Evolutionary conservation across 306 rosid genomes (phyloP).

Genomic region (Cucurbita maxima): DNA sequence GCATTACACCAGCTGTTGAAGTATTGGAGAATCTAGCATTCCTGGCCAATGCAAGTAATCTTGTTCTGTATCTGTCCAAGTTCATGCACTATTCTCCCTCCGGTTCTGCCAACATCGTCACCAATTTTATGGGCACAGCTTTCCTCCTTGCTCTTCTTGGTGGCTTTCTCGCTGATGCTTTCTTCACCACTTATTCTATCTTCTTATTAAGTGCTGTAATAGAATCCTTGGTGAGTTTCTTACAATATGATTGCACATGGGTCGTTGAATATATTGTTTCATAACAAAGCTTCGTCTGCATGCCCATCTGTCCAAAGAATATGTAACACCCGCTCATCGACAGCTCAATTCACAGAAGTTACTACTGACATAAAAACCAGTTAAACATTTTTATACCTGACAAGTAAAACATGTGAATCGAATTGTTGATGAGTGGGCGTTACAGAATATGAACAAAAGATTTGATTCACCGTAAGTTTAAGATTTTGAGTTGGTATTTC

Average conservation of each 20-base stretch:
- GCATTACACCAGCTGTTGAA: constrained; percentile 39
- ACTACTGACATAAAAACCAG: too few species aligned
- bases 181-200: constrained; percentile 50
- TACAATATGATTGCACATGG: not conserved
- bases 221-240: constrained; percentile 46
- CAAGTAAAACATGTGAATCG: too few species aligned
- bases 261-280: not conserved
- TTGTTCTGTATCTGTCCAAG: constrained; percentile 53
- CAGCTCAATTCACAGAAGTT: too few species aligned
- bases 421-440: too few species aligned
- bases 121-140: constrained; percentile 85
- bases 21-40: constrained; percentile 78
- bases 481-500: too few species aligned
- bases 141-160: constrained; percentile 82
- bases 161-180: constrained; percentile 67
- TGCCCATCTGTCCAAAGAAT: not conserved
- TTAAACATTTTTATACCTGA: too few species aligned
- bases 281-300: not conserved
- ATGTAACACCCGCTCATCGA: too few species aligned
- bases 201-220: constrained; percentile 52
- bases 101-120: constrained; percentile 51
- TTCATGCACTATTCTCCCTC: constrained; percentile 74
- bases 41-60: constrained; percentile 79
- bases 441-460: not conserved
- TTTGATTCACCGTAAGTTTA: not conserved